Evolutionary conservation across 148 eudicot genomes (phyloP).

Genomic region (Pouteria glomerata): DNA sequence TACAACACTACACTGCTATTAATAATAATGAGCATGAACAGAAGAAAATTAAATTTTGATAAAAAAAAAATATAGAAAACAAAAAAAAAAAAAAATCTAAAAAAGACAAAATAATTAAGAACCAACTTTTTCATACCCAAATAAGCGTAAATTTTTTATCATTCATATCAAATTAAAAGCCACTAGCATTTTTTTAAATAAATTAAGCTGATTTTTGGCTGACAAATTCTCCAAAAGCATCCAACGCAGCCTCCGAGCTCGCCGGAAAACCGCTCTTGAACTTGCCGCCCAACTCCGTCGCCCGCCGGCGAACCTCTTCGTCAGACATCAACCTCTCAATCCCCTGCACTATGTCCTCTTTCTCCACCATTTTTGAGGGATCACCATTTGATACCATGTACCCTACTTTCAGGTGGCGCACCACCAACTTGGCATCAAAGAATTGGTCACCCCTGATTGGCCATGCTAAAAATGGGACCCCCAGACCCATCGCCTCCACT

Average conservation of each 20-base stretch:
- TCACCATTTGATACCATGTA: constrained; percentile 27
- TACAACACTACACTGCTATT: too few species aligned
- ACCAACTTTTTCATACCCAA: too few species aligned
- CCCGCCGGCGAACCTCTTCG: constrained; percentile 35
- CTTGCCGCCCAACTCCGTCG: constrained; percentile 17
- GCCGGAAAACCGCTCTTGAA: constrained; percentile 42
- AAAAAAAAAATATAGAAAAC: too few species aligned
- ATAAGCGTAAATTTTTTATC: too few species aligned
- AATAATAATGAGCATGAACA: too few species aligned
- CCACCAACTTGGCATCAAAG: constrained; percentile 50
- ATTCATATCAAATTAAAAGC: background rate
- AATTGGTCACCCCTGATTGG: constrained; percentile 71
- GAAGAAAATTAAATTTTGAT: too few species aligned
- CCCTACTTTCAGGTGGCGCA: constrained; percentile 40
- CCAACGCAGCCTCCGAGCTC: constrained; percentile 42
- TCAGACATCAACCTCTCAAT: constrained; percentile 47
- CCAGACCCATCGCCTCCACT: constrained; percentile 43
- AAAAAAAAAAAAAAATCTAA: too few species aligned
- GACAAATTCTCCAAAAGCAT: constrained; percentile 33
- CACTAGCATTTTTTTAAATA: background rate
- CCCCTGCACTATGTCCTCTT: constrained; percentile 40
- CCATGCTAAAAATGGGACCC: constrained; percentile 62
- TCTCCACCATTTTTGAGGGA: constrained; percentile 29
- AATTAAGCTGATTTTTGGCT: constrained; percentile 1
- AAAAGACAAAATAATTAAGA: too few species aligned